A percentile compares a stretch with the other conserved stretches of the same genome.
Conservation (phyloP, 352 stramenopile species). For the Phytophthora europaea region DNA sequence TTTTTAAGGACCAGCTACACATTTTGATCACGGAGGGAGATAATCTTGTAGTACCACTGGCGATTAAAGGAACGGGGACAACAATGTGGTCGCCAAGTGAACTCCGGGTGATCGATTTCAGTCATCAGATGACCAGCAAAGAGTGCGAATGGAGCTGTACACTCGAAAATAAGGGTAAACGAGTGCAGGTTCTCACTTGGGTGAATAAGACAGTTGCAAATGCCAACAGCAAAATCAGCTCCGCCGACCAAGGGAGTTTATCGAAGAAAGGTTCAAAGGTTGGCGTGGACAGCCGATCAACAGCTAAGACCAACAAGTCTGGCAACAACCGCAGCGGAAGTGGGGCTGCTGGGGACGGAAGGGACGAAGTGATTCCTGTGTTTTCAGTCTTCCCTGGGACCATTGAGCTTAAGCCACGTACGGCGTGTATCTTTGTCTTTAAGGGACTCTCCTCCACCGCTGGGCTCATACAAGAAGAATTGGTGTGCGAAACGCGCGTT, state of each 20-base stretch:
- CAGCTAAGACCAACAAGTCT: constrained; percentile 24
- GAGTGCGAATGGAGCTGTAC: constrained; percentile 94
- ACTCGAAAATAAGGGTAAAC: constrained; percentile 96
- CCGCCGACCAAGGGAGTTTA: constrained; percentile 16
- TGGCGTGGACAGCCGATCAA: constrained; percentile 14
- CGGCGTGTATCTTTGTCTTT: constrained; percentile 95
- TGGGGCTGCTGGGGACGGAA: constrained; percentile 12
- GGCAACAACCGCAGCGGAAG: constrained; percentile 33
- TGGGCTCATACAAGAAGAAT: constrained; percentile 80
- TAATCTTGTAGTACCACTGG: constrained; percentile 89
- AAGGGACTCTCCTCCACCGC: constrained; percentile 78
- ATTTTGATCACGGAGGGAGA: constrained; percentile 94
- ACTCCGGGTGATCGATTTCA: constrained; percentile 93
- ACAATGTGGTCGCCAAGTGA: constrained; percentile 95
- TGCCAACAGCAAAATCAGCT: constrained; percentile 34
- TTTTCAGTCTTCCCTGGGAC: constrained; percentile 93
- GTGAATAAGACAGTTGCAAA: constrained; percentile 71
- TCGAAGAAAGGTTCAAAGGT: constrained; percentile 33
- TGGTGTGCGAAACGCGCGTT: constrained; percentile 93
- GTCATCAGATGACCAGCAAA: constrained; percentile 91
- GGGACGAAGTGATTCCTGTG: constrained; percentile 59
- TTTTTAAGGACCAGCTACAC: constrained; percentile 95
- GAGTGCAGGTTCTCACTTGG: constrained; percentile 93
- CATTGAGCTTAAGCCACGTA: constrained; percentile 95
- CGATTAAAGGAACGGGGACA: constrained; percentile 93